These are phyloP conservation scores for Trypanosoma grayi DNA, from an alignment of 208 protist genomes.

Conservation along the genomic window DNA sequence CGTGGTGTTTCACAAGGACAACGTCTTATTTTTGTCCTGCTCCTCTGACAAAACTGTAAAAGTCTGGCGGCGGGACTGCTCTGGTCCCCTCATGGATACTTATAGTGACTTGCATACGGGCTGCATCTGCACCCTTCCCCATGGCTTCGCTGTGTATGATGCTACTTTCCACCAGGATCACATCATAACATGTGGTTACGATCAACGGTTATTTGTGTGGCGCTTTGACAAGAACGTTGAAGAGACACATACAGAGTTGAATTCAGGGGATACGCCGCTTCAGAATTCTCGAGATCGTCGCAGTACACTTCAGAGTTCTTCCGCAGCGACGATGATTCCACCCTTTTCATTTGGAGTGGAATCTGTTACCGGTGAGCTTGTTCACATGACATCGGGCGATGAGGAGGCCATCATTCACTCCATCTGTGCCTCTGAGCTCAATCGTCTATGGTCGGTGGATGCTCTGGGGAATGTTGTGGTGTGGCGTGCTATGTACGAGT, in stretches of 20 bases:
- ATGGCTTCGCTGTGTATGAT: slow-evolving; percentile 67
- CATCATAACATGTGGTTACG: slow-evolving; percentile 77
- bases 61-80: slow-evolving; percentile 39
- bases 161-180: slow-evolving; percentile 70
- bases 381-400: slow-evolving; percentile 25
- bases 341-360: not conserved
- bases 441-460: slow-evolving; percentile 74
- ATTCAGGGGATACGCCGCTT: not conserved
- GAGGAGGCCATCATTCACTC: slow-evolving; percentile 40
- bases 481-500: slow-evolving; percentile 55
- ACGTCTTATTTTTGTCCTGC: slow-evolving; percentile 57
- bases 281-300: not conserved
- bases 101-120: not conserved
- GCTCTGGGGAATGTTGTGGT: slow-evolving; percentile 53
- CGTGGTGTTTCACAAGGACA: slow-evolving; percentile 47
- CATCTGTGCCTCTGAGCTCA: slow-evolving; percentile 48
- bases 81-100: not conserved
- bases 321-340: not conserved
- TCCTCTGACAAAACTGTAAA: slow-evolving; percentile 72
- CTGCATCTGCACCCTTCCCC: slow-evolving; percentile 55
- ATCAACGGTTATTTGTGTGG: slow-evolving; percentile 58
- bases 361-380: slow-evolving; percentile 23
- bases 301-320: not conserved
- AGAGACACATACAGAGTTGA: not conserved
- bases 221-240: slow-evolving; percentile 24